phyloP scores from a whole-genome alignment of 2,329 filamentous ascomycete species.

The Colletotrichum higginsianum region DNA sequence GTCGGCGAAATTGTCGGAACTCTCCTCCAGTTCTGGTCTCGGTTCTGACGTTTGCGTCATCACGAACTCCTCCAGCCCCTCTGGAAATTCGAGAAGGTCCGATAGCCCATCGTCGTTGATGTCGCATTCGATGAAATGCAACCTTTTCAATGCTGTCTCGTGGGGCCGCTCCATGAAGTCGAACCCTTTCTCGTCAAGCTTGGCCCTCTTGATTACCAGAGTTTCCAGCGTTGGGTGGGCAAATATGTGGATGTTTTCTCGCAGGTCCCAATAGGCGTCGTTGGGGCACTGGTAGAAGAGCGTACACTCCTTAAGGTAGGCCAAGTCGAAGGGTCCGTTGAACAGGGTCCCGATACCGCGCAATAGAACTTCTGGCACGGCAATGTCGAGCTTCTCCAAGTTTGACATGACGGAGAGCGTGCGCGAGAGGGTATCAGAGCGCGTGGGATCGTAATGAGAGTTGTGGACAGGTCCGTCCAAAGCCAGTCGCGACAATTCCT shows the following conservation, averaged over 20 bases:
- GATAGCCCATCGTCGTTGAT: constrained; percentile 61
- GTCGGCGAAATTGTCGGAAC: constrained; percentile 62
- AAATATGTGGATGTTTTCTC: constrained; percentile 67
- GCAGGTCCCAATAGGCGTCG: constrained; percentile 64
- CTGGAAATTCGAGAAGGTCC: constrained; percentile 59
- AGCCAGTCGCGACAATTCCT: constrained; percentile 59
- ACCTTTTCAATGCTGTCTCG: constrained; percentile 59
- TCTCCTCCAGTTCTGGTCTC: constrained; percentile 60
- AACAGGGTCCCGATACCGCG: constrained; percentile 65
- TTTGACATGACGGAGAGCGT: constrained; percentile 66
- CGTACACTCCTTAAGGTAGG: constrained; percentile 62
- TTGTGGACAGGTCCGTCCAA: constrained; percentile 55
- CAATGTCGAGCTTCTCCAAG: constrained; percentile 61
- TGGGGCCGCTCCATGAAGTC: constrained; percentile 64
- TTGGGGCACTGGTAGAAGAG: constrained; percentile 63
- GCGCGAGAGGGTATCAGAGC: constrained; percentile 61
- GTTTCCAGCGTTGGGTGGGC: constrained; percentile 64
- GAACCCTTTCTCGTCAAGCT: constrained; percentile 63
- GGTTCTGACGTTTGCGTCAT: constrained; percentile 61
- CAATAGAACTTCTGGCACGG: constrained; percentile 60
- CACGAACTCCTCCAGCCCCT: constrained; percentile 61
- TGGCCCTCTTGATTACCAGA: constrained; percentile 61
- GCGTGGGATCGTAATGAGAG: constrained; percentile 50
- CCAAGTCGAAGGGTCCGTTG: constrained; percentile 66
- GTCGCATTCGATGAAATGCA: constrained; percentile 66